Evolutionary conservation across 352 stramenopile species (phyloP).

Genomic region (Globisporangium polare): DNA sequence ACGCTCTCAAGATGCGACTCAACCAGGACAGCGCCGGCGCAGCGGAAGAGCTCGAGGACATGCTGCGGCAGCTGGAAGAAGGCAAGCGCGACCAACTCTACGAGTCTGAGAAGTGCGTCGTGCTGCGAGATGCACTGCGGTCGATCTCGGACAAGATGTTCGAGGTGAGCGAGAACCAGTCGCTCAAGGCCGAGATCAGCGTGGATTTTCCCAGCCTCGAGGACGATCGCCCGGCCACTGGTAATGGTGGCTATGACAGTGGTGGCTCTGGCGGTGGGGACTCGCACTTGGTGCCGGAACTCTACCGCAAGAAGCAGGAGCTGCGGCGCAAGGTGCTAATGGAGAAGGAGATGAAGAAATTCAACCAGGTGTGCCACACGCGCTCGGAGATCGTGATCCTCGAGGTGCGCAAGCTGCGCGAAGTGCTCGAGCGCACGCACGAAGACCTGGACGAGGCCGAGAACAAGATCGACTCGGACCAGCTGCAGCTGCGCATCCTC

Average conservation of each 20-base stretch:
- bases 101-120: slow-evolving; percentile 42
- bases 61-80: slow-evolving; percentile 67
- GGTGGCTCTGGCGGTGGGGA: slow-evolving; percentile 18
- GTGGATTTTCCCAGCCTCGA: slow-evolving; percentile 30
- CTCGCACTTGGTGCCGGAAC: slow-evolving; percentile 41
- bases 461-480: slow-evolving; percentile 70
- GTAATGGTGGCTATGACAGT: slow-evolving; percentile 17
- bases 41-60: slow-evolving; percentile 56
- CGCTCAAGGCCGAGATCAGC: slow-evolving; percentile 47
- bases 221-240: slow-evolving; percentile 3
- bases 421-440: slow-evolving; percentile 35
- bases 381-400: slow-evolving; percentile 51
- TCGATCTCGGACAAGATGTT: slow-evolving; percentile 53
- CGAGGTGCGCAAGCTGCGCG: slow-evolving; percentile 52
- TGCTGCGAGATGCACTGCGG: slow-evolving; percentile 54
- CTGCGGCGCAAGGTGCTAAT: slow-evolving; percentile 64
- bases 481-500: slow-evolving; percentile 52
- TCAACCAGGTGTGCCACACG: slow-evolving; percentile 57
- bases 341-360: slow-evolving; percentile 73
- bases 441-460: slow-evolving; percentile 61
- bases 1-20: slow-evolving; percentile 61
- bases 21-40: slow-evolving; percentile 70
- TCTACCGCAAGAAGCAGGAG: slow-evolving; percentile 70
- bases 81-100: slow-evolving; percentile 58
- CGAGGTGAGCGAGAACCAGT: slow-evolving; percentile 44